These are phyloP conservation scores for Lagenidium sp. DNA, from an alignment of 352 stramenopile genomes.

Conservation along the genomic window DNA sequence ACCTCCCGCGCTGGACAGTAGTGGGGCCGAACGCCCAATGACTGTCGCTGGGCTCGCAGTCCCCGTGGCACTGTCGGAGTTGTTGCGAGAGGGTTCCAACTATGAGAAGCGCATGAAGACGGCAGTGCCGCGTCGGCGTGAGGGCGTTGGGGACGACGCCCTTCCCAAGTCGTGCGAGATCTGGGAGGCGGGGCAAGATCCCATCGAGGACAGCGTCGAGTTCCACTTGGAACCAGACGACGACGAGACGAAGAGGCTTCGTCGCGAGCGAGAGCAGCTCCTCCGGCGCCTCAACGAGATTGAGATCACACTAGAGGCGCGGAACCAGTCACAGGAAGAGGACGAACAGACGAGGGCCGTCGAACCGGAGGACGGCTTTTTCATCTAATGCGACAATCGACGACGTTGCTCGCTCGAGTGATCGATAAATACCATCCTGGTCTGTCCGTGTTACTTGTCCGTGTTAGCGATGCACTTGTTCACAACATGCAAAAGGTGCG, in stretches of 20 bases:
- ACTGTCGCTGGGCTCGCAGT: constrained; percentile 45
- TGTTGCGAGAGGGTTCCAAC: constrained; percentile 28
- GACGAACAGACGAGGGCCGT: no score
- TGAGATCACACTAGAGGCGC: no score
- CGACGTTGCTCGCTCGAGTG: neutral
- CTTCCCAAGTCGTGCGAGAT: no score
- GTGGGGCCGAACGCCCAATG: constrained; percentile 17
- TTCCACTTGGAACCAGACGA: no score
- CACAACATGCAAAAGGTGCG: constrained; percentile 92
- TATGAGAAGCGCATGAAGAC: constrained; percentile 39
- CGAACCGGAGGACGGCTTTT: constrained; percentile 13
- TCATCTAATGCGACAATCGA: constrained; percentile 8
- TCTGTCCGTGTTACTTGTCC: constrained; percentile 51
- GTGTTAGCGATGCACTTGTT: constrained; percentile 95
- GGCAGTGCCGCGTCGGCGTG: constrained; percentile 13
- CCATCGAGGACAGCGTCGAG: no score
- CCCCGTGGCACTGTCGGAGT: constrained; percentile 32
- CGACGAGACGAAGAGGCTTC: no score
- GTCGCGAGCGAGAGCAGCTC: neutral
- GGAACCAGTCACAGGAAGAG: no score
- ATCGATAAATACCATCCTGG: constrained; percentile 9
- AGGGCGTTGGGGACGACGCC: no score
- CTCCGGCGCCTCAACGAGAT: neutral
- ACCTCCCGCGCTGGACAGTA: neutral
- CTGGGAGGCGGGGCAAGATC: no score